Percentiles rank a stretch among this genome's conserved stretches.
These are phyloP conservation scores for Saccharomycopsis vini DNA, from an alignment of 805 yeast species.

Conservation along the genomic window DNA sequence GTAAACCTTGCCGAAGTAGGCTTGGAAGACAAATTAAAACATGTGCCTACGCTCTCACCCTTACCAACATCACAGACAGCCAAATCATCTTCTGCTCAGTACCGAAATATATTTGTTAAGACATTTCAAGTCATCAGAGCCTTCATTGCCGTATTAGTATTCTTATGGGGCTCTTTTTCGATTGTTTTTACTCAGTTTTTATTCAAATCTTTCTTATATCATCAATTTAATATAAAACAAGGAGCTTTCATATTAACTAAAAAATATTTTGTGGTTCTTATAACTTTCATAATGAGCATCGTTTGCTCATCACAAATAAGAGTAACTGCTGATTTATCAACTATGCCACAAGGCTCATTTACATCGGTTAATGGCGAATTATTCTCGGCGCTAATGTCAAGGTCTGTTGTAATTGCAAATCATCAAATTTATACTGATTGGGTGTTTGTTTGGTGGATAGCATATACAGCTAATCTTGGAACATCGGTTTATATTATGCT, in stretches of 20 bases:
- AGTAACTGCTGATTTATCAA: conserved; percentile 33
- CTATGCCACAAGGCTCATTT: conserved; percentile 30
- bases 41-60: too few species aligned
- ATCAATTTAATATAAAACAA: conserved; percentile 26
- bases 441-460: conserved; percentile 82
- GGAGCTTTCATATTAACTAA: conserved; percentile 46
- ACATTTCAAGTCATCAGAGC: conserved; percentile 23
- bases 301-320: conserved; percentile 46
- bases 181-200: conserved; percentile 40
- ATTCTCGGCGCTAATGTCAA: conserved; percentile 31
- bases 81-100: too few species aligned
- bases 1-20: too few species aligned
- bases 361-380: conserved; percentile 22
- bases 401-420: conserved; percentile 68
- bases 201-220: conserved; percentile 30
- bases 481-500: conserved; percentile 64
- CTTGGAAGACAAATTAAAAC: too few species aligned
- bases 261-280: conserved; percentile 44
- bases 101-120: too few species aligned
- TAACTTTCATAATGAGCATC: conserved; percentile 41
- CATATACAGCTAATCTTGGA: conserved; percentile 57
- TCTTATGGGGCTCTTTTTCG: conserved; percentile 33
- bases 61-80: too few species aligned
- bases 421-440: conserved; percentile 95
- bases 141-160: conserved; percentile 22